These are phyloP conservation scores for Solanum chiquidenum DNA, from an alignment of 257 asterid genomes.

Conservation along the genomic window DNA sequence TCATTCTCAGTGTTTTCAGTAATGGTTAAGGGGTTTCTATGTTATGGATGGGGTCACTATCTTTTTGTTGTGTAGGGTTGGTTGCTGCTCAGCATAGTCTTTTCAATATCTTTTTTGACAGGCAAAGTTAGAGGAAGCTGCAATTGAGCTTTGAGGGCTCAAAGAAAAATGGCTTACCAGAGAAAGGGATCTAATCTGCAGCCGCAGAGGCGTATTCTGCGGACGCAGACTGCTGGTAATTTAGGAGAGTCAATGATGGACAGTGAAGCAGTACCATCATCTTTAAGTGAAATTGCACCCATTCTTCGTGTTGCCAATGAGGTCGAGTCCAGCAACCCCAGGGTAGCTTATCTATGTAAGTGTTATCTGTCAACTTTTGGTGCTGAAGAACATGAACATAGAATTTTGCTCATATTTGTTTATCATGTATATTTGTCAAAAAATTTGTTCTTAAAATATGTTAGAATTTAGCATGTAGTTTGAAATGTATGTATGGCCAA, in stretches of 20 bases:
- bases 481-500: neutral
- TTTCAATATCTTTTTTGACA: neutral
- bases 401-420: neutral
- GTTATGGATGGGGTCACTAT: neutral
- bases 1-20: neutral
- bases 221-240: conserved; percentile 89
- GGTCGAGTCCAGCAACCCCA: conserved; percentile 78
- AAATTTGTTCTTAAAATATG: neutral
- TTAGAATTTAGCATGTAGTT: neutral
- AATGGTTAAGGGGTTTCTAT: neutral
- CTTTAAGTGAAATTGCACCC: conserved; percentile 90
- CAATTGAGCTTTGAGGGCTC: conserved; percentile 9
- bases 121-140: conserved; percentile 14
- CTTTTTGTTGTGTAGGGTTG: neutral
- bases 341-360: conserved; percentile 98
- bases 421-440: neutral
- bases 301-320: conserved; percentile 98
- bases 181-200: conserved; percentile 66
- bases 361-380: neutral
- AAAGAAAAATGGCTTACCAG: conserved; percentile 78
- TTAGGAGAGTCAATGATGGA: conserved; percentile 96
- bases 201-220: conserved; percentile 72
- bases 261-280: conserved; percentile 96
- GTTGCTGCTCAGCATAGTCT: neutral
- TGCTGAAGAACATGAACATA: neutral